Conservation (phyloP, 257 asterid species). For the Nemophila menziesii region DNA sequence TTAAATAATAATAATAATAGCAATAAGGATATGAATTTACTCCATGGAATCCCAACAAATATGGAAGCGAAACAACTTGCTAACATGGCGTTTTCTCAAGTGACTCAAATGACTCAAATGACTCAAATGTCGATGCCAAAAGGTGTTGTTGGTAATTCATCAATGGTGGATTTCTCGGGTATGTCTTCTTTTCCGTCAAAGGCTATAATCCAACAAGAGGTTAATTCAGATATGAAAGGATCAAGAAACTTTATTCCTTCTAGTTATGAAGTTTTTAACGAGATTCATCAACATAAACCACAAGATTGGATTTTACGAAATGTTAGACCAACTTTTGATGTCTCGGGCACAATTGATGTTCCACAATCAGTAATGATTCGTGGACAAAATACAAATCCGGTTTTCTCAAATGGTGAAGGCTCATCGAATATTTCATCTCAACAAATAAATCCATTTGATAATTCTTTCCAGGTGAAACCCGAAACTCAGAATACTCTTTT, state of each 20-base stretch:
- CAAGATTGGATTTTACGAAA: conserved; percentile 38
- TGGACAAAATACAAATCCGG: conserved; percentile 19
- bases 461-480: conserved; percentile 28
- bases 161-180: conserved; percentile 28
- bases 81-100: conserved; percentile 33
- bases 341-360: conserved; percentile 20
- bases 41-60: conserved; percentile 59
- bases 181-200: conserved; percentile 19
- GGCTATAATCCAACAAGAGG: conserved; percentile 23
- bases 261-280: conserved; percentile 24
- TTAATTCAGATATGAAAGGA: conserved; percentile 19
- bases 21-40: conserved; percentile 40
- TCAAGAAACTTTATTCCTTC: conserved; percentile 27
- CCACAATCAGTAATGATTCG: conserved; percentile 21
- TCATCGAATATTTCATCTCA: conserved; percentile 16
- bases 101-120: conserved; percentile 27
- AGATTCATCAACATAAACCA: conserved; percentile 24
- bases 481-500: conserved; percentile 37
- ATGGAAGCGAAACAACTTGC: conserved; percentile 68
- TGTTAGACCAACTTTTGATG: conserved; percentile 19
- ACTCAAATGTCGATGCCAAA: conserved; percentile 25
- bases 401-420: conserved; percentile 19
- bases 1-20: conserved; percentile 22
- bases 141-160: conserved; percentile 23
- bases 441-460: conserved; percentile 27